These are phyloP conservation scores for Dendrobium chrysotoxum DNA, from an alignment of 106 monocot species.

Conservation along the genomic window DNA sequence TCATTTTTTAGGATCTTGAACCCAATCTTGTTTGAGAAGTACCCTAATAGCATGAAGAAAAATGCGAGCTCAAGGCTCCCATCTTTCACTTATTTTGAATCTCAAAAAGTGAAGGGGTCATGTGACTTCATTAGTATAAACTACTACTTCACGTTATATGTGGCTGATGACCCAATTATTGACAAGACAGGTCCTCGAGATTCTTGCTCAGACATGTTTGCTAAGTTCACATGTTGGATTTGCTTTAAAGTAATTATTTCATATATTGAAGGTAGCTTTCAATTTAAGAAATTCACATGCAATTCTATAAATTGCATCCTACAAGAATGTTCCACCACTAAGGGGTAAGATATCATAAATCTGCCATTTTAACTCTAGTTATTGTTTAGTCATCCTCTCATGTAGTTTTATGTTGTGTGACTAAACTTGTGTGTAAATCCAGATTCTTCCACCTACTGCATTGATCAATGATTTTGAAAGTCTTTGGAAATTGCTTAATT, in stretches of 20 bases:
- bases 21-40: constrained; percentile 17
- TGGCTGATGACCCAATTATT: background rate
- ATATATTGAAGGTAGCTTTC: background rate
- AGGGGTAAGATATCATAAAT: background rate
- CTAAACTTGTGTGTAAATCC: background rate
- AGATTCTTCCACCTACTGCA: background rate
- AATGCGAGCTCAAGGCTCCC: constrained; percentile 16
- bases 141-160: constrained; percentile 9
- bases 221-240: constrained; percentile 7
- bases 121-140: constrained; percentile 24
- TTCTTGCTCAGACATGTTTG: constrained; percentile 5
- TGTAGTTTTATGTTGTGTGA: background rate
- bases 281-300: too few species aligned
- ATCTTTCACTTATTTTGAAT: constrained; percentile 10
- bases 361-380: background rate
- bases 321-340: background rate
- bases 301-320: background rate
- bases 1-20: constrained; percentile 8
- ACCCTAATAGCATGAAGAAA: constrained; percentile 21
- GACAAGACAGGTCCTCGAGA: background rate
- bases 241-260: background rate
- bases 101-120: constrained; percentile 16
- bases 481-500: background rate
- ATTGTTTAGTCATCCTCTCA: background rate
- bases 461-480: background rate